Evolutionary conservation across 2,329 filamentous ascomycete genomes (phyloP), one percentile per base, ranked within the genome.

Genomic region (Thyridium curvatum): DNA sequence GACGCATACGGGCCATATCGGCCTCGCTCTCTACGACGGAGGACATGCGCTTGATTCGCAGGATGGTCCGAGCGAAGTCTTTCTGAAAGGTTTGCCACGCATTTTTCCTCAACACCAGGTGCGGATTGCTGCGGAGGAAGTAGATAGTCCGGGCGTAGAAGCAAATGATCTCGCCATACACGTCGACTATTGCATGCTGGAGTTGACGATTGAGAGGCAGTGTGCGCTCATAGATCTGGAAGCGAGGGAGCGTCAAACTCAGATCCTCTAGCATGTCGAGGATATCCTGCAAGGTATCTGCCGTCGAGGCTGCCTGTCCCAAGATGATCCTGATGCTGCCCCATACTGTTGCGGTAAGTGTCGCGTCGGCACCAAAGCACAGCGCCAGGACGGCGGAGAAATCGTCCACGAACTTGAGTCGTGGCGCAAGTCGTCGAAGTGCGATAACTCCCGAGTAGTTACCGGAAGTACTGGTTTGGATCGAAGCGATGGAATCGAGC

Each of bases 111-210:
- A 55, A 32, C 12, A 48, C 31, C 17, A 47, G 32, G 43, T 56
- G 47, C 18, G 54, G 52, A 44, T 57, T 46, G 34, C 37, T 42
- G 7, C 54, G 52, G 34, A 59, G 50, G 45, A 58, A 58, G 40
- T 51, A 50, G 35, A 58, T 57, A 9, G 52, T 43, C 10, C 53
- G 50, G 14, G 53, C 53, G 43, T 51, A 58, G 42, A 59, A 59
- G 45, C 52, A 55, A 16, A 56, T 53, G 18, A 55, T 44, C 38
- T 59, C 56, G 12, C 47, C 47, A 40, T 58, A 56, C 6, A 54
- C 55, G 34, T 56, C 55, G 9, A 56, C 36, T 14, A 58, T 41
- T 8, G 54, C 47, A 18, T 35, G 35, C 39, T 56, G 49, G 29
- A 58, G 43, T 18, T 39, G 43, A 15, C 41, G 42, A 33, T 50